phyloP scores from a whole-genome alignment of 352 stramenopile species.

The Phytophthora aleatoria region DNA sequence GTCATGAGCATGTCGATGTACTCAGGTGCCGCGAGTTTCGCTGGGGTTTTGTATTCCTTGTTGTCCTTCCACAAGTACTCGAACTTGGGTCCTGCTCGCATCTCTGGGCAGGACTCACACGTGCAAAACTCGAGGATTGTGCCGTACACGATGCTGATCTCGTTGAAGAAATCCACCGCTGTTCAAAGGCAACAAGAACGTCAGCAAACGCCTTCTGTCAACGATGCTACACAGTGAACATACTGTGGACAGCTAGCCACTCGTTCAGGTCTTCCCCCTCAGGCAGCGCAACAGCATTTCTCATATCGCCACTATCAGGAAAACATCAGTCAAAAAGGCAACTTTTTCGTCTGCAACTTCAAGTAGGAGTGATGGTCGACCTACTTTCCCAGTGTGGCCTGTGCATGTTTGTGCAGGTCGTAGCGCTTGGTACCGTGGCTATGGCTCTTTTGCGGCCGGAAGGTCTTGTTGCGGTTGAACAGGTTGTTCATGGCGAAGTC shows the following conservation, averaged over 20 bases:
- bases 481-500: constrained; percentile 57
- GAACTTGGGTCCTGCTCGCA: constrained; percentile 85
- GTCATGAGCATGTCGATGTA: constrained; percentile 94
- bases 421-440: constrained; percentile 81
- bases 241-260: constrained; percentile 93
- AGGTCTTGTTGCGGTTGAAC: constrained; percentile 87
- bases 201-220: neutral
- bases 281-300: constrained; percentile 60
- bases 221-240: constrained; percentile 9
- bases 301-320: constrained; percentile 62
- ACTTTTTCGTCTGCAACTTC: constrained; percentile 22
- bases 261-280: constrained; percentile 90
- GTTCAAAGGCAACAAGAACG: neutral
- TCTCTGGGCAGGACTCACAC: constrained; percentile 62
- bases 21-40: constrained; percentile 77
- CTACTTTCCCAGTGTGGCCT: constrained; percentile 83
- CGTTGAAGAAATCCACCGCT: constrained; percentile 96
- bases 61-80: constrained; percentile 91
- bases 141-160: constrained; percentile 93
- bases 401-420: constrained; percentile 82
- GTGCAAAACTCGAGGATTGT: constrained; percentile 89
- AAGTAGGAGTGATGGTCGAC: constrained; percentile 30
- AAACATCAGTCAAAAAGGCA: neutral
- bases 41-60: constrained; percentile 72
- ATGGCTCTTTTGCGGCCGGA: constrained; percentile 87